Conservation (phyloP, 139 green algal genomes). For the Chlorella ohadii region DNA sequence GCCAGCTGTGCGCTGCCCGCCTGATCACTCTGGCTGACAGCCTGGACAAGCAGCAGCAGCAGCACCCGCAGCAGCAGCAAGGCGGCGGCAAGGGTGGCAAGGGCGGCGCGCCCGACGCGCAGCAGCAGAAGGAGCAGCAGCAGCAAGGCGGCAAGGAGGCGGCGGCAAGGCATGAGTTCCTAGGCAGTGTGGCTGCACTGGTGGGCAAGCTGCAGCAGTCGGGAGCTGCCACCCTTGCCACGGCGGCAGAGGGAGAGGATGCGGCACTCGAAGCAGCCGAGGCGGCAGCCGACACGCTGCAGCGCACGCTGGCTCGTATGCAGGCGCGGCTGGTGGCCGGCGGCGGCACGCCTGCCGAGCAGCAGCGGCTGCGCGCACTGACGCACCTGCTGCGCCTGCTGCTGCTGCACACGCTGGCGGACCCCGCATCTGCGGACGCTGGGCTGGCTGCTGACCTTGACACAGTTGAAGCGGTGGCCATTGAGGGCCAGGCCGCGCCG, state of each 20-base stretch:
- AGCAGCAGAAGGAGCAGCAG: constrained; percentile 1
- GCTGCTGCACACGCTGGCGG: constrained; percentile 67
- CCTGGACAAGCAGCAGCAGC: constrained; percentile 29
- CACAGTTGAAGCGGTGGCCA: constrained; percentile 35
- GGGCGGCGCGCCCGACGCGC: neutral
- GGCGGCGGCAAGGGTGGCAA: neutral
- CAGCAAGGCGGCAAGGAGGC: no score
- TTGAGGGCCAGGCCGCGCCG: constrained; percentile 16
- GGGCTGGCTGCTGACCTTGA: constrained; percentile 57
- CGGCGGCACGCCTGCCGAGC: neutral
- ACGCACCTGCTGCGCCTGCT: constrained; percentile 64
- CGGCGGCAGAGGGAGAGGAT: neutral
- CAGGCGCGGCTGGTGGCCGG: constrained; percentile 4
- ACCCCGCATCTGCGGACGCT: constrained; percentile 57
- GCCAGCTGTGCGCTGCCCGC: constrained; percentile 56
- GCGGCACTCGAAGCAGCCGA: constrained; percentile 14
- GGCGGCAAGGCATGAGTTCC: constrained; percentile 23
- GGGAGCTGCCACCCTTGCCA: neutral
- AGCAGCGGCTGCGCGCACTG: constrained; percentile 49
- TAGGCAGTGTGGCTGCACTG: constrained; percentile 17
- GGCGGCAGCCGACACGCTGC: constrained; percentile 2
- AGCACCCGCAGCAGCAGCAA: neutral
- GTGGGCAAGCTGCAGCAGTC: constrained; percentile 8
- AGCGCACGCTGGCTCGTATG: neutral
- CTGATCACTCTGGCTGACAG: constrained; percentile 53